Conservation (phyloP, 2,329 filamentous ascomycete genomes). For the Calonectria pauciramosa region DNA sequence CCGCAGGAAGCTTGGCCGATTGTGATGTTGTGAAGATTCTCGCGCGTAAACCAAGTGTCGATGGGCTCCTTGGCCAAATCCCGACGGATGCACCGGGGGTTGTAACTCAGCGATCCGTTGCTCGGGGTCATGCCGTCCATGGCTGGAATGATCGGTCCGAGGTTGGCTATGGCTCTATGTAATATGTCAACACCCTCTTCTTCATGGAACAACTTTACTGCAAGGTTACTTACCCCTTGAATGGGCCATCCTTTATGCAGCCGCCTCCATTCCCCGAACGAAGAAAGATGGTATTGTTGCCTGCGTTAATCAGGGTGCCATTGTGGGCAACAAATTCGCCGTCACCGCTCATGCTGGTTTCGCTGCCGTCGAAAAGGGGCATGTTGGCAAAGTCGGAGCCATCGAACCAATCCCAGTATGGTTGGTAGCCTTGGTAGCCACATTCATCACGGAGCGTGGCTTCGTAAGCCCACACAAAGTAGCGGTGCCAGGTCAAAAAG, state of each 20-base stretch:
- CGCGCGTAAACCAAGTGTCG: background rate
- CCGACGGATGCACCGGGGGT: background rate
- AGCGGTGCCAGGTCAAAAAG: conserved; percentile 45
- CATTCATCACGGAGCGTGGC: conserved; percentile 43
- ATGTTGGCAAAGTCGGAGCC: conserved; percentile 60
- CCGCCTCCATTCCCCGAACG: background rate
- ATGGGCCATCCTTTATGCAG: background rate
- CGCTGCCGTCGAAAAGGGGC: conserved; percentile 66
- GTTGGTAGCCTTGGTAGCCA: conserved; percentile 52
- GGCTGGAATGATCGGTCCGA: background rate
- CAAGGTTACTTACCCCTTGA: background rate
- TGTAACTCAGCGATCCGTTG: background rate
- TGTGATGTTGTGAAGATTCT: background rate
- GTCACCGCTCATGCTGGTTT: conserved; percentile 61
- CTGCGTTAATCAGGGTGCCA: background rate
- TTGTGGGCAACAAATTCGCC: conserved; percentile 42
- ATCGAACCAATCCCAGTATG: conserved; percentile 65
- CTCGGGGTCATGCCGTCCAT: background rate
- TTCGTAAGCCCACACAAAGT: conserved; percentile 44
- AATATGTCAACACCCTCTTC: background rate
- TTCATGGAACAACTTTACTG: background rate
- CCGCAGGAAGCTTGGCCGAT: background rate
- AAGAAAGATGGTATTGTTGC: background rate
- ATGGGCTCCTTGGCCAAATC: background rate
- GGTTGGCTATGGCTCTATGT: background rate